These are phyloP conservation scores for Scutellaria barbata DNA, from an alignment of 257 asterid genomes.

Conservation along the genomic window DNA sequence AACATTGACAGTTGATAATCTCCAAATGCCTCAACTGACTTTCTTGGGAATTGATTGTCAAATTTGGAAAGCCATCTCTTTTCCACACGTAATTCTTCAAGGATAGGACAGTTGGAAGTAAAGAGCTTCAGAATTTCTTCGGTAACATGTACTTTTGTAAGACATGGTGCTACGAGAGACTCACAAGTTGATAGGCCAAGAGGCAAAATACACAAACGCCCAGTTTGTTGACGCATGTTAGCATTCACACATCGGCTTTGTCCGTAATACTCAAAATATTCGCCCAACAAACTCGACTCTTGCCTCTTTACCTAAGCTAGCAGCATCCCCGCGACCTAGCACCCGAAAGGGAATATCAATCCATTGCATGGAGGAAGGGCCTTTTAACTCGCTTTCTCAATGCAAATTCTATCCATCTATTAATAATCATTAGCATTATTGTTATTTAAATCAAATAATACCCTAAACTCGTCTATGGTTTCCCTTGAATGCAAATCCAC, in stretches of 20 bases:
- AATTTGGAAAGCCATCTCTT: not conserved
- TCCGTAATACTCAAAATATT: no score
- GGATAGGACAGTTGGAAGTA: not conserved
- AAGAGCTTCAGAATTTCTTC: not conserved
- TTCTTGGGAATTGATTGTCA: not conserved
- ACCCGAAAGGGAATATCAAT: no score
- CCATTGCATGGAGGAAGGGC: no score
- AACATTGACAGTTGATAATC: not conserved
- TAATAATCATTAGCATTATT: not conserved
- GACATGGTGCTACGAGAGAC: not conserved
- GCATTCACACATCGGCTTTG: not conserved
- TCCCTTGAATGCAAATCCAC: not conserved
- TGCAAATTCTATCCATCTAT: conserved; percentile 22
- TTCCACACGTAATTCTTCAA: conserved; percentile 8
- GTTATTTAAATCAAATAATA: not conserved
- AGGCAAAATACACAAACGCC: not conserved
- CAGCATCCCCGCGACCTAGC: no score
- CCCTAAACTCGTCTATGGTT: conserved; percentile 15
- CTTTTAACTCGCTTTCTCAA: conserved; percentile 18
- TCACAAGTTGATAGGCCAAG: not conserved
- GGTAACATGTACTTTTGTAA: not conserved
- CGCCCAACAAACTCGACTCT: no score
- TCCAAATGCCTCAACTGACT: not conserved
- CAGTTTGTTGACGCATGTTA: not conserved
- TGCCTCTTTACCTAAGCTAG: no score